phyloP scores from a whole-genome alignment of 805 yeast genomes.

The Tetrapisispora taiwanensis region DNA sequence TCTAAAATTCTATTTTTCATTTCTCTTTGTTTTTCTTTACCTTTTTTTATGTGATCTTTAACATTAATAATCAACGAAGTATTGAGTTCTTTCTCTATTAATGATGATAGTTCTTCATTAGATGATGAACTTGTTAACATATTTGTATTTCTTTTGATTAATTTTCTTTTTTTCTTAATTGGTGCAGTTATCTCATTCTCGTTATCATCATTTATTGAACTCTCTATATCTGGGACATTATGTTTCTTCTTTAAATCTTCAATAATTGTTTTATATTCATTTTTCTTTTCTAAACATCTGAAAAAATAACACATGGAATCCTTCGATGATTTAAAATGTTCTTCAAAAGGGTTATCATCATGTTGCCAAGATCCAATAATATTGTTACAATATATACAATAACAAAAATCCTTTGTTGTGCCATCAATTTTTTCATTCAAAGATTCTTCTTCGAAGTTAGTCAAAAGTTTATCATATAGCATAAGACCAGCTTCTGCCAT shows the following conservation, averaged over 20 bases:
- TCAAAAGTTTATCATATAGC: conserved; percentile 42
- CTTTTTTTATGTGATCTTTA: conserved; percentile 15
- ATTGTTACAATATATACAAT: conserved; percentile 49
- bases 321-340: conserved; percentile 29
- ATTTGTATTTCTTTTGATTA: conserved; percentile 12
- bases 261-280: not conserved
- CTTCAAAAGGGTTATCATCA: conserved; percentile 41
- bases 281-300: not conserved
- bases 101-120: not conserved
- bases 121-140: conserved; percentile 5
- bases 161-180: conserved; percentile 10
- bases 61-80: conserved; percentile 13
- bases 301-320: conserved; percentile 1
- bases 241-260: not conserved
- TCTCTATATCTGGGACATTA: not conserved
- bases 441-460: conserved; percentile 12
- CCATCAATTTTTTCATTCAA: conserved; percentile 17
- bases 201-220: not conserved
- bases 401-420: conserved; percentile 36
- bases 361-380: conserved; percentile 50
- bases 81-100: not conserved
- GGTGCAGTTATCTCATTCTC: conserved; percentile 2
- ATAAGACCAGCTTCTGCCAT: conserved; percentile 50
- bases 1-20: conserved; percentile 23
- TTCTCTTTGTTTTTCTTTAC: conserved; percentile 10